Conservation (phyloP, 2,329 filamentous ascomycete species). For the Fusarium aywerte region DNA sequence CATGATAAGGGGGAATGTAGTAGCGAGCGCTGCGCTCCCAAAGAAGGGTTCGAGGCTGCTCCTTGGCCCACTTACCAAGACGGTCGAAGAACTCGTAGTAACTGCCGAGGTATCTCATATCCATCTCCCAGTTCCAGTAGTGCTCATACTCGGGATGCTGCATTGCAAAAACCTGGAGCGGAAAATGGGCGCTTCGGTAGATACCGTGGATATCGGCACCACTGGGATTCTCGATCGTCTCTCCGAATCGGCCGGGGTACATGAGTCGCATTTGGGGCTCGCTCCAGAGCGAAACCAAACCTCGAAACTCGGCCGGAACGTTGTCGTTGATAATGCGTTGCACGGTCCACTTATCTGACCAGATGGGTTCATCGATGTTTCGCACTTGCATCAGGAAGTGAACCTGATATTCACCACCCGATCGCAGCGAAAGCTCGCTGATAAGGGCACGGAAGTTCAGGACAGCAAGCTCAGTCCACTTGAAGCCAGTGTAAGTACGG, state of each 20-base stretch:
- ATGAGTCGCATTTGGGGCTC: slow-evolving; percentile 84
- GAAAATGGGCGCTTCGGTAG: slow-evolving; percentile 72
- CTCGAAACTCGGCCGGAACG: slow-evolving; percentile 78
- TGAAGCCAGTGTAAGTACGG: slow-evolving; percentile 81
- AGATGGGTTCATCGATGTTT: slow-evolving; percentile 81
- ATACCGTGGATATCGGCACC: slow-evolving; percentile 73
- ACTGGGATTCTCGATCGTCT: slow-evolving; percentile 69
- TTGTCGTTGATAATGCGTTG: slow-evolving; percentile 75
- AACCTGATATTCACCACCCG: slow-evolving; percentile 83
- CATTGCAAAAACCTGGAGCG: slow-evolving; percentile 72
- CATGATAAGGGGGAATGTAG: slow-evolving; percentile 77
- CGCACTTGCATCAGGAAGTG: slow-evolving; percentile 89
- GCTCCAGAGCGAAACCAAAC: slow-evolving; percentile 85
- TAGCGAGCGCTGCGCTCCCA: slow-evolving; percentile 84
- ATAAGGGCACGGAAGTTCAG: slow-evolving; percentile 85
- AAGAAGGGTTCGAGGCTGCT: slow-evolving; percentile 75
- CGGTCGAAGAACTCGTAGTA: slow-evolving; percentile 79
- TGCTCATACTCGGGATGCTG: slow-evolving; percentile 72
- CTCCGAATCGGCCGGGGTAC: slow-evolving; percentile 77
- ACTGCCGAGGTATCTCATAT: slow-evolving; percentile 72
- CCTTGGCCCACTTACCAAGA: slow-evolving; percentile 71
- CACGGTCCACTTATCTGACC: slow-evolving; percentile 80
- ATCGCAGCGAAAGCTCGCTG: slow-evolving; percentile 79
- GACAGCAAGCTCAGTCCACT: slow-evolving; percentile 80
- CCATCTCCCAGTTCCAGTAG: slow-evolving; percentile 79